Base-by-base conservation (phyloP, 140 eudicot species). In the Cichorium intybus region DNA sequence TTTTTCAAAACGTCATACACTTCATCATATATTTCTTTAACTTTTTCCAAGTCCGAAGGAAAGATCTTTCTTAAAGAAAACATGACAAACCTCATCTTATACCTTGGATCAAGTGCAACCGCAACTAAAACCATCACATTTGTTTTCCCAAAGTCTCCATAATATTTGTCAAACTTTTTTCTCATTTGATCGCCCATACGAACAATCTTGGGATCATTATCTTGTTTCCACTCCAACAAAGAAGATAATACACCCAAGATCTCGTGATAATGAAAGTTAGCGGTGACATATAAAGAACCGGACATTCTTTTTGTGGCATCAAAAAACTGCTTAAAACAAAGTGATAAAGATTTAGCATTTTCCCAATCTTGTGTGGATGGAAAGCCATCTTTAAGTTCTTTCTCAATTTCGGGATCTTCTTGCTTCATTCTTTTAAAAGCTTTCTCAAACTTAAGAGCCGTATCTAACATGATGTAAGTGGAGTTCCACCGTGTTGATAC, bases 41-140 rank as follows among this genome's bases (percentile, higher is more conserved):
- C 52, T 46, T 46, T 46, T 8, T 46, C 5, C 0, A 4, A 4
- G 4, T 14, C 5, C 20, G 21, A 46, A 14, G 52, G 52, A 46
- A 46, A 46, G 4, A 45, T 5, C 15, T 45, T 1, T n/a, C n/a
- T n/a, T n/a, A n/a, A n/a, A n/a, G n/a, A n/a, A n/a, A n/a, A n/a
- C n/a, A n/a, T n/a, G n/a, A 45, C 51, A 14, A 45, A 45, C 51
- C 51, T 45, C 51, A 45, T 45, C 51, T 49, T 17, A 49, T 49
- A 49, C 7, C 56, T 22, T 49, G 27, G 56, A 49, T 49, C 51
- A 45, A 45, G 51, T 10, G 51, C 51, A 14, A 10, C 51, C 51
- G 20, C 51, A 45, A 45, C 51, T 4, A 49, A 49, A 49, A 49
- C 56, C 27, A 49, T 49, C 10, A 49, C 22, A 17, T 49, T 49